Conservation (phyloP, 2,329 filamentous ascomycete species). For the Ustulina deusta region DNA sequence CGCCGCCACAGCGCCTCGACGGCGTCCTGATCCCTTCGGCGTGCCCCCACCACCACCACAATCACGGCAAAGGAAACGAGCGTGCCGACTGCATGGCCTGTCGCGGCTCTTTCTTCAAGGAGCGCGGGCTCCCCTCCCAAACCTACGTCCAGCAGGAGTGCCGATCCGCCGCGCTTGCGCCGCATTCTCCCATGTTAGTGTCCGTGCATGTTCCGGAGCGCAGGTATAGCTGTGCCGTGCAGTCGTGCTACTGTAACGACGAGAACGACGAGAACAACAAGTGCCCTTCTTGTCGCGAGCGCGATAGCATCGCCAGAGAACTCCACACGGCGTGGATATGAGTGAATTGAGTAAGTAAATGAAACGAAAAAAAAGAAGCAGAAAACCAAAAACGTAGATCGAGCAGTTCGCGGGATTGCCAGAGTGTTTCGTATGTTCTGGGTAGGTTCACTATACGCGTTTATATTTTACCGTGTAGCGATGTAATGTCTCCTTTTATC, state of each 20-base stretch:
- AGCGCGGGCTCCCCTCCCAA: slow-evolving; percentile 38
- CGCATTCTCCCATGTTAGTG: slow-evolving; percentile 14
- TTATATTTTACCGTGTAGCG: not conserved
- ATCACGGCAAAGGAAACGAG: not conserved
- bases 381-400: not conserved
- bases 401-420: not conserved
- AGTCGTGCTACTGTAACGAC: slow-evolving; percentile 40
- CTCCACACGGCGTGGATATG: slow-evolving; percentile 27
- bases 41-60: not conserved
- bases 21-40: slow-evolving; percentile 26
- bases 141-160: slow-evolving; percentile 21
- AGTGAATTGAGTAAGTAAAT: not conserved
- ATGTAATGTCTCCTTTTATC: not conserved
- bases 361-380: not conserved
- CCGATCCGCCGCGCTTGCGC: slow-evolving; percentile 17
- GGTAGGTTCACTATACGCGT: not conserved
- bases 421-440: not conserved
- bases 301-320: not conserved
- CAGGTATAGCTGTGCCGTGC: slow-evolving; percentile 39
- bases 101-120: slow-evolving; percentile 29
- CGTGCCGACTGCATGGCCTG: slow-evolving; percentile 11
- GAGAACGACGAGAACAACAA: not conserved
- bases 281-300: slow-evolving; percentile 29
- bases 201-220: slow-evolving; percentile 35
- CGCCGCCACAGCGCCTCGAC: slow-evolving; percentile 30